phyloP scores from a whole-genome alignment of 352 stramenopile genomes.

The Lagenidium giganteum region DNA sequence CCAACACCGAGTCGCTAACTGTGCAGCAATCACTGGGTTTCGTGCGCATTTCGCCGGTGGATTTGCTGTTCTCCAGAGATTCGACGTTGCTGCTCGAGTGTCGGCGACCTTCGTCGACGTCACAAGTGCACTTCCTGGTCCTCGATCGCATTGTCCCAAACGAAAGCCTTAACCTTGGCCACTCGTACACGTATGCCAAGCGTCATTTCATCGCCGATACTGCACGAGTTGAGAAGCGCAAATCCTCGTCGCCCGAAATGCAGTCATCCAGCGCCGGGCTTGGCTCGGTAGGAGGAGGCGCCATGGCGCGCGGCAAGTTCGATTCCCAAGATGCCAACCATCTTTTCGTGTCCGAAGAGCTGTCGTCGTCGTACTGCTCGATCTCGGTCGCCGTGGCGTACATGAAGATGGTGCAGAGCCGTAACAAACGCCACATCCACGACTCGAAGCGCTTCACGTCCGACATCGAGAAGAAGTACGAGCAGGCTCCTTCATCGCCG shows the following conservation, averaged over 20 bases:
- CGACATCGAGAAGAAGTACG: conserved; percentile 57
- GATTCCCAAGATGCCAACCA: conserved; percentile 53
- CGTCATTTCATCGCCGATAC: conserved; percentile 79
- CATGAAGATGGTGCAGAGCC: conserved; percentile 60
- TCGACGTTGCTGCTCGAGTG: conserved; percentile 72
- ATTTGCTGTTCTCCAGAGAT: conserved; percentile 72
- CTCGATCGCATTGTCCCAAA: conserved; percentile 66
- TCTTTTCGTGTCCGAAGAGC: conserved; percentile 76
- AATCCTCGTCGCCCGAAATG: conserved; percentile 21
- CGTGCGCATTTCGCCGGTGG: conserved; percentile 61
- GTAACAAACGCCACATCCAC: conserved; percentile 62
- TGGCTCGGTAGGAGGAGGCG: conserved; percentile 35
- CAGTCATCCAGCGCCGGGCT: background rate
- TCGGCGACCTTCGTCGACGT: conserved; percentile 33
- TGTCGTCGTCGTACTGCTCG: conserved; percentile 75
- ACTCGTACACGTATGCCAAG: conserved; percentile 77
- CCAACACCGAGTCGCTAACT: conserved; percentile 43
- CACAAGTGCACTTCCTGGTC: conserved; percentile 68
- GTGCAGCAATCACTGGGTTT: conserved; percentile 69
- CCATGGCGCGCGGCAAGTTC: conserved; percentile 54
- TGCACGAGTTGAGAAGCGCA: conserved; percentile 43
- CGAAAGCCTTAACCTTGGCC: conserved; percentile 57
- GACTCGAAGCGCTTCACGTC: conserved; percentile 40
- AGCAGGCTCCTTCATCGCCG: conserved; percentile 25
- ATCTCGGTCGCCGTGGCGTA: conserved; percentile 81